These are phyloP conservation scores for Talaromyces piceae DNA, from an alignment of 2,329 filamentous ascomycete genomes.

Conservation along the genomic window DNA sequence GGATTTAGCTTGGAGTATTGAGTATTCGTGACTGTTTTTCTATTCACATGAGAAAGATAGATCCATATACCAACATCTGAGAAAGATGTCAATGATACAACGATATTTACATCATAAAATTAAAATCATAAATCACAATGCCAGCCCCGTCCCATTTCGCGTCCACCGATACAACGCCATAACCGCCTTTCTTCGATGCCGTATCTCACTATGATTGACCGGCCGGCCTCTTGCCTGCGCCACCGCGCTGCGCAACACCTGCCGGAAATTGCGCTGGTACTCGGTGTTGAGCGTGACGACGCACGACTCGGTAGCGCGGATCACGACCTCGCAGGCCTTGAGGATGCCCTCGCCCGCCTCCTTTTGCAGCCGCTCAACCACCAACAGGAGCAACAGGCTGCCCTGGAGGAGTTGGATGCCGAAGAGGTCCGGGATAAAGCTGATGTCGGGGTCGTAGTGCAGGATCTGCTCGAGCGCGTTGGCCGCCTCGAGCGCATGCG, in stretches of 20 bases:
- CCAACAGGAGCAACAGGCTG: slow-evolving; percentile 76
- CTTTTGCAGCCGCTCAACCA: slow-evolving; percentile 79
- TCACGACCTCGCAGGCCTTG: slow-evolving; percentile 84
- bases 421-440: slow-evolving; percentile 97
- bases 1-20: slow-evolving; percentile 7
- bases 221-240: slow-evolving; percentile 78
- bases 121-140: slow-evolving; percentile 29
- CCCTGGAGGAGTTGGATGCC: slow-evolving; percentile 89
- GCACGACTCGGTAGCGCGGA: slow-evolving; percentile 84
- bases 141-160: slow-evolving; percentile 79
- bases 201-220: slow-evolving; percentile 78
- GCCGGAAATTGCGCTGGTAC: slow-evolving; percentile 92
- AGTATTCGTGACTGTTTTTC: not conserved
- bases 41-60: not conserved
- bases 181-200: slow-evolving; percentile 74
- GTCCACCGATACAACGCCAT: slow-evolving; percentile 85
- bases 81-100: not conserved
- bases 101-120: not conserved
- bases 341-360: slow-evolving; percentile 82
- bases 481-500: slow-evolving; percentile 80
- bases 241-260: slow-evolving; percentile 87
- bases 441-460: slow-evolving; percentile 81
- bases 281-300: slow-evolving; percentile 88
- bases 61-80: not conserved
- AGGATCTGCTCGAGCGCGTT: slow-evolving; percentile 83